Evolutionary conservation across 2,329 filamentous ascomycete genomes (phyloP), one percentile per base, ranked within the genome.

Genomic region (Phoma sp.): DNA sequence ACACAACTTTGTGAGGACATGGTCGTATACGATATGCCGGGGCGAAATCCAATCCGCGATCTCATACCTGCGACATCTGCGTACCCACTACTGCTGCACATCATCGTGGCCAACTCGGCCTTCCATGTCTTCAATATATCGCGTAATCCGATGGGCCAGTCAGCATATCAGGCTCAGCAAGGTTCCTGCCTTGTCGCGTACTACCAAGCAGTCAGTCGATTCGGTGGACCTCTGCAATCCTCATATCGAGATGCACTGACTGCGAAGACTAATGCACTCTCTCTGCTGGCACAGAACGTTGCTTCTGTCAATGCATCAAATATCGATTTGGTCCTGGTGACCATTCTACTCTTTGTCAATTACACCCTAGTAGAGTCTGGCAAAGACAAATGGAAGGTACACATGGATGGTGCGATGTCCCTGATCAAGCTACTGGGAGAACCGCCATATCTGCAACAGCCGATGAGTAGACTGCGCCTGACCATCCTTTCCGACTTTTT

Each of bases 1-100:
- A 80, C 47, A 73, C 68, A 80, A 32, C 73, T 86, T 50, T 85
- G 83, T 67, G 78, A 80, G 66, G 83, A 85, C 60, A 77, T 86
- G 54, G 76, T 81, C 0, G 69, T 81, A 4, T 80, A 82, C 62
- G 77, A 81, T 25, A 66, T 74, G 23, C 72, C 73, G 25, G 73
- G 76, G 1, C 72, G 76, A 14, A 83, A 83, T 30, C 79, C 79
- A 0, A 80, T 80, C 49, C 77, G 79, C 26, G 77, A 81, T 47
- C 71, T 83, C 6, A 76, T 81, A 18, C 74, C 77, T 5, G 67
- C 81, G 39, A 77, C 79, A 12, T 73, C 72, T 17, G 72, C 74
- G 18, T 77, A 79, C 34, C 77, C 79, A 5, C 67, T 80, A 20
- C 69, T 83, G 10, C 71, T 79, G 21, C 72, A 81, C 34, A 75